Conservation (phyloP, 2,329 filamentous ascomycete genomes). For the Ophiostoma ips region DNA sequence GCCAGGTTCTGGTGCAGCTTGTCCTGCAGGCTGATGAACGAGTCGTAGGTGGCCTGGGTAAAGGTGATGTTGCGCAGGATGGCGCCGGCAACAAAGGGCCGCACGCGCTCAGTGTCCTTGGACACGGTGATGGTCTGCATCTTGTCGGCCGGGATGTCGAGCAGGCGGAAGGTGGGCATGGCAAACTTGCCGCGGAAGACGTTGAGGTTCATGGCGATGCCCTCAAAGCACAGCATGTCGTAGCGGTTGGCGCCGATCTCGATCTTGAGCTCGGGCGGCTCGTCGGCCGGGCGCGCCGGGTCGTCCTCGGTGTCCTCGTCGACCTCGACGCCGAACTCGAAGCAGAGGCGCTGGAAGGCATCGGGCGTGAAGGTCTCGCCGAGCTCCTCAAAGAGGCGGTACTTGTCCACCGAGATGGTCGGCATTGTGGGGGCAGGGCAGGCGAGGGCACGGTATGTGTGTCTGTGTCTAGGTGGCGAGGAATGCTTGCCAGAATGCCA, state of each 20-base stretch:
- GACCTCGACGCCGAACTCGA: conserved; percentile 96
- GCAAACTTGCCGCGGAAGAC: conserved; percentile 71
- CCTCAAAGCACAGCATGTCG: conserved; percentile 95
- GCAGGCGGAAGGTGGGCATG: conserved; percentile 67
- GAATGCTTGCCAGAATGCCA: too few relatives aligned
- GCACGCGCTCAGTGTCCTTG: conserved; percentile 60
- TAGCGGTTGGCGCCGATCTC: conserved; percentile 85
- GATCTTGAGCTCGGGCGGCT: conserved; percentile 89
- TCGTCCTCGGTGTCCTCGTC: conserved; percentile 84
- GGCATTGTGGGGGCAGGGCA: conserved; percentile 36
- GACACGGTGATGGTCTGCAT: conserved; percentile 70
- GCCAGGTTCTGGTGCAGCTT: conserved; percentile 96
- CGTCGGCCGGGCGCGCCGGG: conserved; percentile 59
- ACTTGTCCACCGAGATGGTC: conserved; percentile 94
- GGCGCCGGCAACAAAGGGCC: conserved; percentile 78
- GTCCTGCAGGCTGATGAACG: conserved; percentile 95
- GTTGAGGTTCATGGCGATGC: conserved; percentile 88
- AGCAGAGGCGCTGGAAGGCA: conserved; percentile 94
- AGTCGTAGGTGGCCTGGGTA: conserved; percentile 81
- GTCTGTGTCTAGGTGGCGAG: too few relatives aligned
- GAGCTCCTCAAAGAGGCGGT: conserved; percentile 83
- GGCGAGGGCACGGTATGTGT: too few relatives aligned
- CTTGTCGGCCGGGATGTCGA: conserved; percentile 57
- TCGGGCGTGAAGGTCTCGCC: conserved; percentile 82
- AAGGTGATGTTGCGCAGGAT: conserved; percentile 86